Percentiles rank a stretch among this genome's conserved stretches.
phyloP scores from a whole-genome alignment of 192 early-diverging fungal genomes.

The Umbelopsis vinacea region DNA sequence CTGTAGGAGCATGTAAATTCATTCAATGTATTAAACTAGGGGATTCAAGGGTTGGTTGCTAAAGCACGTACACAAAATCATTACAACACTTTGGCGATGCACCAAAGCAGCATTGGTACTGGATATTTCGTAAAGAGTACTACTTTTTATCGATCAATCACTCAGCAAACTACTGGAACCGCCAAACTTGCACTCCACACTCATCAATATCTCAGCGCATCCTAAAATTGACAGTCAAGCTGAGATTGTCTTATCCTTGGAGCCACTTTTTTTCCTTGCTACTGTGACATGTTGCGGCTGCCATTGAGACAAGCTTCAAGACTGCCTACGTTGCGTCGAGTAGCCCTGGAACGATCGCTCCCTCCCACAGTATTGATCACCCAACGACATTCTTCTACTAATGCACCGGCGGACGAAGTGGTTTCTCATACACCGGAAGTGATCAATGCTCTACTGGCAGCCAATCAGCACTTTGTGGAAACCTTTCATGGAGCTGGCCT shows the following conservation, averaged over 20 bases:
- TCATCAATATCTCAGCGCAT: neutral
- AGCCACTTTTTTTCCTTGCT: neutral
- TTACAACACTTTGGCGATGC: too few species aligned
- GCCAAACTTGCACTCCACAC: too few species aligned
- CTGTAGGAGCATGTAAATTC: neutral
- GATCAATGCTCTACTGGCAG: slow-evolving; percentile 44
- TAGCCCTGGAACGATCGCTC: neutral
- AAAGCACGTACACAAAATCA: too few species aligned
- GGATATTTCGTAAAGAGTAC: too few species aligned
- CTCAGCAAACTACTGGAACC: too few species aligned
- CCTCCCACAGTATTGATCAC: neutral
- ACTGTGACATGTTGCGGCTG: neutral
- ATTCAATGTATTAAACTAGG: too few species aligned
- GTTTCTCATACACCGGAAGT: slow-evolving; percentile 20
- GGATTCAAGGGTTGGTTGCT: neutral
- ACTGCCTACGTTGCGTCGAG: neutral
- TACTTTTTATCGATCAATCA: too few species aligned
- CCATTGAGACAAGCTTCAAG: neutral
- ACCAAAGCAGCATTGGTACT: too few species aligned
- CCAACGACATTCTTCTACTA: neutral
- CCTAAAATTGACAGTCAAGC: neutral
- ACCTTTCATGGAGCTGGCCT: slow-evolving; percentile 47
- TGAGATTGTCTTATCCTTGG: too few species aligned
- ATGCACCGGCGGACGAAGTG: neutral
- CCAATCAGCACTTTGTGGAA: slow-evolving; percentile 50